These are phyloP conservation scores for Lepidium didymum DNA, from an alignment of 345 rosid species.

Conservation along the genomic window DNA sequence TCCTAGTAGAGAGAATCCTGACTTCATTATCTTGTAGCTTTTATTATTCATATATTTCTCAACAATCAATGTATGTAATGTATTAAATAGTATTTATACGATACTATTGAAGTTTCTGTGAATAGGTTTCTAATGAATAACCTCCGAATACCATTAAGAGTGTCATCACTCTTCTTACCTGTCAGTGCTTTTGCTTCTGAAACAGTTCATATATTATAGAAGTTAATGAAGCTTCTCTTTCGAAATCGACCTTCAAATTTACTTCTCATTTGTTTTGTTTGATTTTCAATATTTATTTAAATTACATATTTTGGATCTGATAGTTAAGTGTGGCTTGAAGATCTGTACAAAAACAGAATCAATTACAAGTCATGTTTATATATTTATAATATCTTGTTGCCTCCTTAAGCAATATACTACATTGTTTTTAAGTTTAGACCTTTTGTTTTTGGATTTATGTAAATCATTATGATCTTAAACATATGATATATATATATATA, in stretches of 20 bases:
- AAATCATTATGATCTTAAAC: conserved; percentile 9
- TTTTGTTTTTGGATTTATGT: conserved; percentile 13
- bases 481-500: background rate
- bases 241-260: background rate
- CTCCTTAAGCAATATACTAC: conserved; percentile 4
- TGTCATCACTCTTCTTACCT: conserved; percentile 9
- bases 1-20: conserved; percentile 21
- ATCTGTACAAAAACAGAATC: conserved; percentile 3
- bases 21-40: conserved; percentile 8
- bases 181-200: conserved; percentile 23
- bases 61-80: conserved; percentile 16
- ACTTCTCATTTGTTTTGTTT: conserved; percentile 10
- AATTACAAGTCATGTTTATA: background rate
- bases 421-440: background rate
- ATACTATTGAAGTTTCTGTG: conserved; percentile 3
- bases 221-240: conserved; percentile 25
- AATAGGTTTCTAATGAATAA: conserved; percentile 19
- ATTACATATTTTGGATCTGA: conserved; percentile 15
- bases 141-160: conserved; percentile 25
- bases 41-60: background rate
- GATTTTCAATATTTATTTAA: background rate
- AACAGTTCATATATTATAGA: conserved; percentile 12
- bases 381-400: background rate
- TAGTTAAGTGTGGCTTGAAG: background rate
- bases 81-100: background rate